A percentile compares a stretch with the other conserved stretches of the same genome.
phyloP scores from a whole-genome alignment of 305 asterid species.

The Fraxinus sp. region DNA sequence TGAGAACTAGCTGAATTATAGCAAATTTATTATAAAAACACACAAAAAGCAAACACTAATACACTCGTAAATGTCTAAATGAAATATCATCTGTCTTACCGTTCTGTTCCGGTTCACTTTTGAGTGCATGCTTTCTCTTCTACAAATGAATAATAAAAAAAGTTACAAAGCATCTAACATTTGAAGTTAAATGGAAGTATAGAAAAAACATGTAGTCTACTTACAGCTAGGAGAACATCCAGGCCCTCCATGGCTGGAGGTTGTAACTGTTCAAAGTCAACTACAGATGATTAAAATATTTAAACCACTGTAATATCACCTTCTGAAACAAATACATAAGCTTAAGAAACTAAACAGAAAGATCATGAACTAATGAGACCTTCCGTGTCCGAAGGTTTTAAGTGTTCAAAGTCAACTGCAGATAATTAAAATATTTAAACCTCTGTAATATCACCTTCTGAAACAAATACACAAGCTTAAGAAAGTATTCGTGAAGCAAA shows the following conservation, averaged over 20 bases:
- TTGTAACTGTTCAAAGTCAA: conserved; percentile 69
- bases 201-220: conserved; percentile 29
- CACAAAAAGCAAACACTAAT: not conserved
- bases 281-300: conserved; percentile 41
- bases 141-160: conserved; percentile 36
- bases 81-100: conserved; percentile 49
- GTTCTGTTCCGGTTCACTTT: conserved; percentile 49
- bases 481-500: not conserved
- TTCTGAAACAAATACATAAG: conserved; percentile 2
- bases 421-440: conserved; percentile 12
- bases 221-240: conserved; percentile 65
- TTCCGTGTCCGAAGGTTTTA: conserved; percentile 75
- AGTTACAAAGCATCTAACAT: not conserved
- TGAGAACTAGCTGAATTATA: conserved; percentile 53
- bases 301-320: conserved; percentile 14
- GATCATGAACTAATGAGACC: conserved; percentile 37
- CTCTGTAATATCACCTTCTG: conserved; percentile 16
- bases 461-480: not conserved
- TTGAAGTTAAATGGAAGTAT: not conserved
- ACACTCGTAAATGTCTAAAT: conserved; percentile 3
- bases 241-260: conserved; percentile 85
- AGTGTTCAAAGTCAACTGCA: conserved; percentile 78
- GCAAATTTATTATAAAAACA: conserved; percentile 25
- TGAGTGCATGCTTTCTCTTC: conserved; percentile 57
- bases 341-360: not conserved